A percentile compares a stretch with the other conserved stretches of the same genome.
These are phyloP conservation scores for Shiraia sp. DNA, from an alignment of 2,329 filamentous ascomycete genomes.

Conservation along the genomic window DNA sequence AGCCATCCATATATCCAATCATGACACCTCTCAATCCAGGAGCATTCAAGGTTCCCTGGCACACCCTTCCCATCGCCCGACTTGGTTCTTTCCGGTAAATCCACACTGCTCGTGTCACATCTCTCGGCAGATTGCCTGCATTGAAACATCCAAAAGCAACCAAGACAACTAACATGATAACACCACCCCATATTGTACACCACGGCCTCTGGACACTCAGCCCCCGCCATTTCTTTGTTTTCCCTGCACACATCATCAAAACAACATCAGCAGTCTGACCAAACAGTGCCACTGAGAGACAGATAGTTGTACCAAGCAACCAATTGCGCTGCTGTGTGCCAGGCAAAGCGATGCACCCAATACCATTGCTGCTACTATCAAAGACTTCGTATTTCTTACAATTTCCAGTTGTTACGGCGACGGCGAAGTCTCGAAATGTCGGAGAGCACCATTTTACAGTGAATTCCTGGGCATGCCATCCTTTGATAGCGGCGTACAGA, in stretches of 20 bases:
- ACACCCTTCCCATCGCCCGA: constrained; percentile 6
- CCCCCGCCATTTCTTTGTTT: not conserved
- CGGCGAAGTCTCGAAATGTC: constrained; percentile 13
- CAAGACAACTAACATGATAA: constrained; percentile 8
- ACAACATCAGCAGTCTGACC: constrained; percentile 7
- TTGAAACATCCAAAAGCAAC: constrained; percentile 6
- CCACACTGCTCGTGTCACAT: constrained; percentile 10
- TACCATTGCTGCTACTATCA: constrained; percentile 12
- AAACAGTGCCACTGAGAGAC: constrained; percentile 2
- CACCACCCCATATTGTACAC: constrained; percentile 13
- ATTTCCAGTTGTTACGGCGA: constrained; percentile 11
- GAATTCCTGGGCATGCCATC: not conserved
- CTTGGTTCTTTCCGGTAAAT: constrained; percentile 9
- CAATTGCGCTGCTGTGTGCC: constrained; percentile 10
- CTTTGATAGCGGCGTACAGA: constrained; percentile 4
- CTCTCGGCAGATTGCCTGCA: constrained; percentile 8
- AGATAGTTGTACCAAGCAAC: constrained; percentile 10
- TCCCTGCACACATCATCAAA: not conserved
- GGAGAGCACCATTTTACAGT: constrained; percentile 14
- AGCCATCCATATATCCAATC: constrained; percentile 14
- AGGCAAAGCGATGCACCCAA: constrained; percentile 12
- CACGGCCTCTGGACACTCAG: constrained; percentile 10
- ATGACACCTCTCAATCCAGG: constrained; percentile 12
- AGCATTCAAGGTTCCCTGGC: constrained; percentile 4
- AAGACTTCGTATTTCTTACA: constrained; percentile 8